A percentile compares a stretch with the other conserved stretches of the same genome.
Conservation (phyloP, 352 stramenopile genomes). For the Aphanomyces euteiches region DNA sequence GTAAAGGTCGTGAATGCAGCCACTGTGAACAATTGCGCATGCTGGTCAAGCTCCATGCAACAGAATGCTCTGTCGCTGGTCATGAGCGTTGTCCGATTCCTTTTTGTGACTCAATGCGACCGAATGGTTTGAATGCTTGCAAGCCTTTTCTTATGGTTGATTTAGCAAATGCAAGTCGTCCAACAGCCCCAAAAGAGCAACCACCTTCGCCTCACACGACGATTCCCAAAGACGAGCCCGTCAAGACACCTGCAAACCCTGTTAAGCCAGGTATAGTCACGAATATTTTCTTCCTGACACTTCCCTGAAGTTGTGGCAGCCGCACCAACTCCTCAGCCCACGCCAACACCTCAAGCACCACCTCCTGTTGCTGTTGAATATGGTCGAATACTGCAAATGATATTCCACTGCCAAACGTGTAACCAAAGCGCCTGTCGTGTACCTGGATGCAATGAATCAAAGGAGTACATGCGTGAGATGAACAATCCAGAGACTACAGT, state of each 20-base stretch:
- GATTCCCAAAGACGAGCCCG: too few relatives aligned
- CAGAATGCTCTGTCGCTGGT: conserved; percentile 60
- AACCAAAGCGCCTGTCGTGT: conserved; percentile 53
- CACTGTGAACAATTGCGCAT: conserved; percentile 81
- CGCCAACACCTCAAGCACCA: conserved; percentile 27
- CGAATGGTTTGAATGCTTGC: not conserved
- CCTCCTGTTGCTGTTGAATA: conserved; percentile 54
- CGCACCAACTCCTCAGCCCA: conserved; percentile 30
- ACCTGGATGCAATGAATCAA: conserved; percentile 71
- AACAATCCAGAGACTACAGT: conserved; percentile 33
- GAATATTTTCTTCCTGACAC: too few relatives aligned
- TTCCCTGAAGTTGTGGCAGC: conserved; percentile 19
- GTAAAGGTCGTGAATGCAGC: conserved; percentile 57
- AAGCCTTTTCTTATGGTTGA: too few relatives aligned
- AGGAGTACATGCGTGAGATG: conserved; percentile 70
- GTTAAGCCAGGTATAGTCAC: too few relatives aligned
- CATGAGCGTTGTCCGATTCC: conserved; percentile 75
- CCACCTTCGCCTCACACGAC: too few relatives aligned
- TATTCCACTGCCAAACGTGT: conserved; percentile 83
- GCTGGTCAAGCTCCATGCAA: conserved; percentile 80
- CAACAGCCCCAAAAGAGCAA: too few relatives aligned
- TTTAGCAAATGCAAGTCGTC: too few relatives aligned
- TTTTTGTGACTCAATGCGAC: conserved; percentile 73
- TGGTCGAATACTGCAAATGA: conserved; percentile 76
- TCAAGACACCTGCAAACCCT: too few relatives aligned